These are phyloP conservation scores for Bretschneidera sinensis DNA, from an alignment of 345 rosid species.

Conservation along the genomic window DNA sequence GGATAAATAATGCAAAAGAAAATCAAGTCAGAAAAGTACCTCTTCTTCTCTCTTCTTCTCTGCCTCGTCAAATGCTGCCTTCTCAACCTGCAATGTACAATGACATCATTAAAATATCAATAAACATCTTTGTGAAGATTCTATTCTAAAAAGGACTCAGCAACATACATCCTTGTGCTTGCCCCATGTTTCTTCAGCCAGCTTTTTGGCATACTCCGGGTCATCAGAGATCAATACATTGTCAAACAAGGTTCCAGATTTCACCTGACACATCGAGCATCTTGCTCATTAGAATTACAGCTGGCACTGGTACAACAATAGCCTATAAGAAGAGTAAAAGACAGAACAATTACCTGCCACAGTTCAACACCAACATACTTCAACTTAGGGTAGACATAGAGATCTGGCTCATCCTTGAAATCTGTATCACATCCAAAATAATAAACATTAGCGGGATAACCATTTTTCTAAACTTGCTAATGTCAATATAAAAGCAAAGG, in stretches of 20 bases:
- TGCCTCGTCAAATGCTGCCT: slow-evolving; percentile 90
- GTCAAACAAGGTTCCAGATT: slow-evolving; percentile 94
- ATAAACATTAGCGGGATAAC: slow-evolving; percentile 2
- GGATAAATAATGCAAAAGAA: not conserved
- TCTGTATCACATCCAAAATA: slow-evolving; percentile 35
- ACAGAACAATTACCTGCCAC: slow-evolving; percentile 72
- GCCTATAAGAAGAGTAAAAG: not conserved
- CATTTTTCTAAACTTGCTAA: not conserved
- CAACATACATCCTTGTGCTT: slow-evolving; percentile 80
- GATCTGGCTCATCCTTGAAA: slow-evolving; percentile 90
- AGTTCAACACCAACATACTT: slow-evolving; percentile 92
- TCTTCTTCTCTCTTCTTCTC: slow-evolving; percentile 82
- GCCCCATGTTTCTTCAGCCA: slow-evolving; percentile 96
- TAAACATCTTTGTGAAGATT: not conserved
- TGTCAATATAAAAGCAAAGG: not conserved
- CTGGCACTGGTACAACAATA: not conserved
- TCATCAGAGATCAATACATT: slow-evolving; percentile 79
- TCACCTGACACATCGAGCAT: slow-evolving; percentile 45
- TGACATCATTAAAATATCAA: slow-evolving; percentile 14
- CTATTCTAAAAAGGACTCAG: not conserved
- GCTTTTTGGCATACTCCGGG: slow-evolving; percentile 72
- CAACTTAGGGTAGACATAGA: slow-evolving; percentile 83
- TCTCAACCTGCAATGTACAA: slow-evolving; percentile 72
- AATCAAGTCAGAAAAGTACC: slow-evolving; percentile 32
- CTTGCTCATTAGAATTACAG: not conserved